These are phyloP conservation scores for Colletotrichum tropicicola DNA, from an alignment of 2,329 filamentous ascomycete species.

Conservation along the genomic window DNA sequence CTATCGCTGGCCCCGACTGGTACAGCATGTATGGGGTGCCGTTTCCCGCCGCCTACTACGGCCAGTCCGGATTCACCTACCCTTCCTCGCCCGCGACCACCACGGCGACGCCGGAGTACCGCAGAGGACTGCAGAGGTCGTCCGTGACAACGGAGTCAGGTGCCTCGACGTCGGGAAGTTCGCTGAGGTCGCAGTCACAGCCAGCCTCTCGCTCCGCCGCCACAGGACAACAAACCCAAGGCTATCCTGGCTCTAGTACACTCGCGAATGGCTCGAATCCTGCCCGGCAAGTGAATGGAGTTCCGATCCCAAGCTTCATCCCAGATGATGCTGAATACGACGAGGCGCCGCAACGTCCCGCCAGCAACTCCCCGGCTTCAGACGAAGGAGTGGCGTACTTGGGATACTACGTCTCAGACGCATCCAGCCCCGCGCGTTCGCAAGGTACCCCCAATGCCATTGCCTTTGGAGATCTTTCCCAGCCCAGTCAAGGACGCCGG, in stretches of 20 bases:
- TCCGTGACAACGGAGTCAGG: conserved; percentile 58
- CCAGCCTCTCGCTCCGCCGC: conserved; percentile 60
- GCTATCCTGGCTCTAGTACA: conserved; percentile 20
- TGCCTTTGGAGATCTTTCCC: conserved; percentile 57
- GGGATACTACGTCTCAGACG: conserved; percentile 48
- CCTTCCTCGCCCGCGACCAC: conserved; percentile 64
- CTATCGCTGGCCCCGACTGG: conserved; percentile 61
- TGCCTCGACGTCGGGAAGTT: conserved; percentile 57
- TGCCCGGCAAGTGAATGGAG: conserved; percentile 55
- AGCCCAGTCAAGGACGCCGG: conserved; percentile 50
- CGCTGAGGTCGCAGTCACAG: conserved; percentile 73
- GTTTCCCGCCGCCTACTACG: conserved; percentile 50
- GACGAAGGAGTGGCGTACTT: conserved; percentile 52
- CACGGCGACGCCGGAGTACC: conserved; percentile 56
- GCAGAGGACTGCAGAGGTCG: conserved; percentile 66
- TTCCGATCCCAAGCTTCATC: conserved; percentile 64
- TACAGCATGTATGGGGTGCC: conserved; percentile 59
- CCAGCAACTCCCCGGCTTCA: conserved; percentile 56
- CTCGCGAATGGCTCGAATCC: conserved; percentile 8
- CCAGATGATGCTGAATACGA: conserved; percentile 63
- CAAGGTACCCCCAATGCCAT: conserved; percentile 47
- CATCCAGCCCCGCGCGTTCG: conserved; percentile 36
- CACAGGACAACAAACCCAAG: conserved; percentile 24
- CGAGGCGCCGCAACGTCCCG: conserved; percentile 48
- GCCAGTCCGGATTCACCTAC: conserved; percentile 61